A percentile compares a stretch with the other conserved stretches of the same genome.
These are phyloP conservation scores for Beauveria caledonica DNA, from an alignment of 2,329 filamentous ascomycete species.

Conservation along the genomic window DNA sequence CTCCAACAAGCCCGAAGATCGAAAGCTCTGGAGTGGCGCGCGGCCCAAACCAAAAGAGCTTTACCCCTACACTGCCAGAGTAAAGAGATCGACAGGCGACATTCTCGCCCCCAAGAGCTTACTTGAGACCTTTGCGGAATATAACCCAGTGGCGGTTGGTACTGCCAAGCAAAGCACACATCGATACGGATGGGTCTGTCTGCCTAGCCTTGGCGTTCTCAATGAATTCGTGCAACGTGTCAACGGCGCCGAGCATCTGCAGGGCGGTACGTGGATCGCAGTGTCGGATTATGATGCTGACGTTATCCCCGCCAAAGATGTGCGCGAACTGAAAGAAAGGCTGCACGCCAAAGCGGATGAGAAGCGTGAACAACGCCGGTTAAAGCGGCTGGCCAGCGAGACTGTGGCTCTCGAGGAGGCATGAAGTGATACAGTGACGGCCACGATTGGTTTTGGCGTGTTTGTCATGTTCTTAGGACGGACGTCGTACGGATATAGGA, in stretches of 20 bases:
- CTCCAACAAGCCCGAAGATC: background rate
- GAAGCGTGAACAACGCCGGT: slow-evolving; percentile 2
- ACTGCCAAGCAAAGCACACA: background rate
- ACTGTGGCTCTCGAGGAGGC: too few species aligned
- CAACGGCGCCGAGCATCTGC: background rate
- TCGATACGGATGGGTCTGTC: slow-evolving; percentile 1
- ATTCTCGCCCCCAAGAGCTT: background rate
- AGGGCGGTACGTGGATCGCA: background rate
- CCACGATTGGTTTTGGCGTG: too few species aligned
- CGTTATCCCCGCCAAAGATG: background rate
- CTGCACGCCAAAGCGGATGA: background rate
- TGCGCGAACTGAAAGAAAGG: background rate
- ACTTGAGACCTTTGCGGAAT: background rate
- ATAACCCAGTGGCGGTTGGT: background rate
- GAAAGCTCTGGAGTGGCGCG: background rate
- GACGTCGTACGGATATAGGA: too few species aligned
- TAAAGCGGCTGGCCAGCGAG: background rate
- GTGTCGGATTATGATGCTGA: background rate
- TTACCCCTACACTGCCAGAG: background rate
- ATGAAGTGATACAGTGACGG: too few species aligned
- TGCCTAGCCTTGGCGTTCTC: background rate
- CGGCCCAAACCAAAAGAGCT: background rate
- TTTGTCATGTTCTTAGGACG: too few species aligned
- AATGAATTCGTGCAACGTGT: background rate
- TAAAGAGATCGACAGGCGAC: background rate